Percentiles rank a stretch among this genome's conserved stretches.
These are phyloP conservation scores for Tubosaeta sp. DNA, from an alignment of 768 basidiomycete species.

Conservation along the genomic window DNA sequence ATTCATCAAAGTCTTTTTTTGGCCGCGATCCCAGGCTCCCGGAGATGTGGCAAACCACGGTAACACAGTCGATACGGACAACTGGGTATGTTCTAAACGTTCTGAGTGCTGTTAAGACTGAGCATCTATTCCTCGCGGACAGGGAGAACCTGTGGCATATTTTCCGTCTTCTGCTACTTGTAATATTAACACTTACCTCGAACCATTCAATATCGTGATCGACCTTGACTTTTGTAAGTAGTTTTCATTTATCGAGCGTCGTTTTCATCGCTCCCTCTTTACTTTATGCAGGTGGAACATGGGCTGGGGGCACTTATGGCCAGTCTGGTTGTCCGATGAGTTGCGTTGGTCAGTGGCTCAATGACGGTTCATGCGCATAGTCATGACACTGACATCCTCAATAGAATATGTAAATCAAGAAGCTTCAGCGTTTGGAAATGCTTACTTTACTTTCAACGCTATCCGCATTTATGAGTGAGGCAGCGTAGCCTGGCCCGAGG, in stretches of 20 bases:
- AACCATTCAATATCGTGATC: conserved; percentile 60
- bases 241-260: background rate
- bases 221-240: conserved; percentile 36
- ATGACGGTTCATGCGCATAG: background rate
- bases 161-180: conserved; percentile 54
- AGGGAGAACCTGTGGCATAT: background rate
- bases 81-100: conserved; percentile 19
- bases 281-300: conserved; percentile 19
- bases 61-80: conserved; percentile 12
- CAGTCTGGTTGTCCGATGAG: conserved; percentile 25
- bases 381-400: background rate
- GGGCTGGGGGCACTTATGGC: conserved; percentile 25
- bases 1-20: conserved; percentile 39
- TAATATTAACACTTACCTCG: conserved; percentile 50
- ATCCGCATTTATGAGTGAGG: conserved; percentile 33
- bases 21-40: conserved; percentile 23
- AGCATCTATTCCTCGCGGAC: background rate
- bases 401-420: conserved; percentile 34
- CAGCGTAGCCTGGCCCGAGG: background rate
- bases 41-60: conserved; percentile 27
- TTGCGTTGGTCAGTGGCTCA: conserved; percentile 20
- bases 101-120: background rate
- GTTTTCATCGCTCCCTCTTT: background rate
- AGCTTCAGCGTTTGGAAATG: conserved; percentile 36
- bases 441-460: conserved; percentile 39